These are phyloP conservation scores for Ogataea kodamae DNA, from an alignment of 805 yeast species.

Conservation along the genomic window DNA sequence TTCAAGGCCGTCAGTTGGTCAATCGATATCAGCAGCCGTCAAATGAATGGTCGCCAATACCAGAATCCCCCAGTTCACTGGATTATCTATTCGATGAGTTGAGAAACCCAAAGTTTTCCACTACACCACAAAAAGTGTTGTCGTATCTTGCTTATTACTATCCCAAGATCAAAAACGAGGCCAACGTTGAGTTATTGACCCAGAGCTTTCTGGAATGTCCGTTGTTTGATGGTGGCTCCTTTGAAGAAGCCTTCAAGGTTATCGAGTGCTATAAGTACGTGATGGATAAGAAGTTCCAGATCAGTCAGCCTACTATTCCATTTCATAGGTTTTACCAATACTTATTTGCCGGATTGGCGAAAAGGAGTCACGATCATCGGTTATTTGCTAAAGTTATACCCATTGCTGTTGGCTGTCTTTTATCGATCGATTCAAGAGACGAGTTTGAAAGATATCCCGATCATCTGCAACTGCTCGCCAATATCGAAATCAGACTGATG, in stretches of 20 bases:
- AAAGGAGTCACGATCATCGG: slow-evolving; percentile 18
- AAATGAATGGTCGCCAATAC: background rate
- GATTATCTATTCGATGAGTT: slow-evolving; percentile 46
- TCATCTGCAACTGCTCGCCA: slow-evolving; percentile 22
- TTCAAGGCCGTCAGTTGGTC: slow-evolving; percentile 25
- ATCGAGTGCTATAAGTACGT: slow-evolving; percentile 48
- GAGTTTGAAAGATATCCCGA: slow-evolving; percentile 27
- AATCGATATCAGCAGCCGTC: slow-evolving; percentile 11
- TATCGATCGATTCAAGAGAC: slow-evolving; percentile 32
- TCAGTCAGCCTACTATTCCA: slow-evolving; percentile 47
- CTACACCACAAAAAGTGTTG: slow-evolving; percentile 30
- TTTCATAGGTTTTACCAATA: slow-evolving; percentile 42
- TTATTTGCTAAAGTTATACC: slow-evolving; percentile 48
- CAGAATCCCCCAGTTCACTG: slow-evolving; percentile 36
- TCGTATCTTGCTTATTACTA: slow-evolving; percentile 50
- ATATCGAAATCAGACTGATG: slow-evolving; percentile 17
- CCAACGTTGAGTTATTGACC: slow-evolving; percentile 43
- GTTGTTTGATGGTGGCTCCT: slow-evolving; percentile 27
- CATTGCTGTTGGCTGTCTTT: slow-evolving; percentile 41
- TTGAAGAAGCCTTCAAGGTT: slow-evolving; percentile 36
- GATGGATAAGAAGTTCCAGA: slow-evolving; percentile 41
- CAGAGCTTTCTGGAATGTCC: slow-evolving; percentile 45
- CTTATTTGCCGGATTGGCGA: slow-evolving; percentile 34
- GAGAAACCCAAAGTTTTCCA: slow-evolving; percentile 36
- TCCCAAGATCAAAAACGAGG: slow-evolving; percentile 46